These are phyloP conservation scores for Ampelomyces quisqualis DNA, from an alignment of 2,329 filamentous ascomycete species.

Conservation along the genomic window DNA sequence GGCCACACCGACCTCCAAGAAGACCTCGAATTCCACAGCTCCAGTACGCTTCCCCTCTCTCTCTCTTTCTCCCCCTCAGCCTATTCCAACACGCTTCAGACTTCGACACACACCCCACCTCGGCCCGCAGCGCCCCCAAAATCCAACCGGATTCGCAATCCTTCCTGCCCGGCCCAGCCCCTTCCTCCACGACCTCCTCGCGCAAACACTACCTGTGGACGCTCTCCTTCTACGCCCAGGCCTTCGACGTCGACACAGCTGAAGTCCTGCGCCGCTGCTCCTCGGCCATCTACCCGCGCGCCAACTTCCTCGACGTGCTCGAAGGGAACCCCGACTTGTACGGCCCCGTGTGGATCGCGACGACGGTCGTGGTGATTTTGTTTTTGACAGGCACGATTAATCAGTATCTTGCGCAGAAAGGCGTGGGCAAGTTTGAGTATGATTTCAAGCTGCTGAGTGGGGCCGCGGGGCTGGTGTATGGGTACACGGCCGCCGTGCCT, in stretches of 20 bases:
- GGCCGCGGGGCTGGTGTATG: slow-evolving; percentile 89
- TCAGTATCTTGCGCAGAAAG: slow-evolving; percentile 74
- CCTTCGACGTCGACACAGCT: slow-evolving; percentile 96
- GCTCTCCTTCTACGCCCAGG: slow-evolving; percentile 91
- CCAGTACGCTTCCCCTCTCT: slow-evolving; percentile 53
- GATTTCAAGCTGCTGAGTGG: slow-evolving; percentile 88
- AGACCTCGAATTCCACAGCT: slow-evolving; percentile 98
- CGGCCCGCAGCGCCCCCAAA: slow-evolving; percentile 50
- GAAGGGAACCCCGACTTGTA: slow-evolving; percentile 97
- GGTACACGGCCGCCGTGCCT: slow-evolving; percentile 82
- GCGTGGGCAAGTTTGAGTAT: slow-evolving; percentile 75
- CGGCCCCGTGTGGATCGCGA: slow-evolving; percentile 98
- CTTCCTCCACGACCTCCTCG: slow-evolving; percentile 25
- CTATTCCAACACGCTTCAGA: slow-evolving; percentile 45
- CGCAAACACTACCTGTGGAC: slow-evolving; percentile 88
- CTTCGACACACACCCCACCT: slow-evolving; percentile 65
- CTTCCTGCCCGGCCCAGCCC: slow-evolving; percentile 43
- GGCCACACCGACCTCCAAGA: slow-evolving; percentile 98
- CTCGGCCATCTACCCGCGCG: slow-evolving; percentile 83
- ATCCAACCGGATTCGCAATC: slow-evolving; percentile 47
- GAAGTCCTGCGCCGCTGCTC: slow-evolving; percentile 85
- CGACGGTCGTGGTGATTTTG: slow-evolving; percentile 91
- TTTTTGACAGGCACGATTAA: slow-evolving; percentile 95
- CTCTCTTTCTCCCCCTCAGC: neutral
- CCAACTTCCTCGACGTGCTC: slow-evolving; percentile 94